A percentile compares a stretch with the other conserved stretches of the same genome.
phyloP scores from a whole-genome alignment of 2,329 filamentous ascomycete genomes.

The Clonostachys rhizophaga region DNA sequence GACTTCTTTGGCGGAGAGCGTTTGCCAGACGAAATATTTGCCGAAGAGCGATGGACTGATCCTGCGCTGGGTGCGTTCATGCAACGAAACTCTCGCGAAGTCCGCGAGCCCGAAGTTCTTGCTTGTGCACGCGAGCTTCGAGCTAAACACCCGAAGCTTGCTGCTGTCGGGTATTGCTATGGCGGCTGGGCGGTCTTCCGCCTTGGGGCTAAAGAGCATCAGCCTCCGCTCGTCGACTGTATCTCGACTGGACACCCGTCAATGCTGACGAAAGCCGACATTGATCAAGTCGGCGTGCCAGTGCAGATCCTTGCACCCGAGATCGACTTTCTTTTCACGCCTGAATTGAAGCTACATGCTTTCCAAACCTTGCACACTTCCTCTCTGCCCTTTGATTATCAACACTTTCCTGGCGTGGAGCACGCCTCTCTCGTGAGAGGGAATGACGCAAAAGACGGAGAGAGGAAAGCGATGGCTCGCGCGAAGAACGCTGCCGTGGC shows the following conservation, averaged over 20 bases:
- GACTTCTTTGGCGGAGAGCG: slow-evolving; percentile 27
- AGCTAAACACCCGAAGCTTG: slow-evolving; percentile 25
- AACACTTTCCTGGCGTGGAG: slow-evolving; percentile 36
- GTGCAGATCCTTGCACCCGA: slow-evolving; percentile 48
- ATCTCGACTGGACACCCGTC: slow-evolving; percentile 39
- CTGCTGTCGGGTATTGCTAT: slow-evolving; percentile 43
- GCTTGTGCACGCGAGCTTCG: slow-evolving; percentile 26
- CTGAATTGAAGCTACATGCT: slow-evolving; percentile 33
- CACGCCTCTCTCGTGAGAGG: slow-evolving; percentile 36
- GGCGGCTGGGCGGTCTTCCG: slow-evolving; percentile 46
- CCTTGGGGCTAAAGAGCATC: slow-evolving; percentile 30
- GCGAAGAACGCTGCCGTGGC: slow-evolving; percentile 34
- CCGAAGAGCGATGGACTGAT: slow-evolving; percentile 15
- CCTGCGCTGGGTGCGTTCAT: slow-evolving; percentile 33
- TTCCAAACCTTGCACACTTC: slow-evolving; percentile 25
- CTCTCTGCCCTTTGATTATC: slow-evolving; percentile 34
- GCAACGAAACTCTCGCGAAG: slow-evolving; percentile 23
- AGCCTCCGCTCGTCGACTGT: slow-evolving; percentile 33
- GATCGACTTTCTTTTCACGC: slow-evolving; percentile 29
- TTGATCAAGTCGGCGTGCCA: slow-evolving; percentile 38
- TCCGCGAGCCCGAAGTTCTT: slow-evolving; percentile 33
- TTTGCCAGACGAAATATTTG: slow-evolving; percentile 17
- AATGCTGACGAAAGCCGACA: slow-evolving; percentile 34
- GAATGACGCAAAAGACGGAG: slow-evolving; percentile 22
- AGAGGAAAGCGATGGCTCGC: slow-evolving; percentile 32